Evolutionary conservation across 371 early-diverging fungal species (phyloP), one percentile per base, ranked within the genome.

Genomic region (Mortierella sp.): DNA sequence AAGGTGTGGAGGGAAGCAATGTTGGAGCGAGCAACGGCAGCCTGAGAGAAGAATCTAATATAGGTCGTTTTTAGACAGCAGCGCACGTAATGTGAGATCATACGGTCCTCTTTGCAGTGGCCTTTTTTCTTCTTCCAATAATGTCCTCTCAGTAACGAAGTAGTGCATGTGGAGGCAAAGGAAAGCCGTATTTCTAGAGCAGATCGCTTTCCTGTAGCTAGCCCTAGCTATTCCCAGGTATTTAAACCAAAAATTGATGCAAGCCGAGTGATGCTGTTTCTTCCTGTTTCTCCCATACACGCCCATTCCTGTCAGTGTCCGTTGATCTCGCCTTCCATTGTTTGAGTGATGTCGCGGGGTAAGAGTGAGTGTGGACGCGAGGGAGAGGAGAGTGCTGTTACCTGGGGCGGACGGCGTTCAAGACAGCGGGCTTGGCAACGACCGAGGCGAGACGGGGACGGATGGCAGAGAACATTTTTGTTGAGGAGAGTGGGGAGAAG

Each of bases 1-100:
- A 96, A 92, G 46, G 92, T 88, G 79, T 93, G 89, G 82, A 96
- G 91, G 28, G 96, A 96, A 37, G 89, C 80, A 13, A 91, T 90
- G 71, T 75, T 80, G 50, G 83, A 77, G 46, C 88, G 89, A 54
- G 89, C 87, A 72, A 88, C 88, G 77, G 82, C 82, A 72, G 90
- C 88, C 78, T 90, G 88, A 48, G 91, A 81, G 74, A 91, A 91
- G 74, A 89, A 82, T 82, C 90, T 90, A 79, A 40, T 31, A 9
- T 37, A 9, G n/a, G 37, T 21, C 28, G 51, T 5, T 40, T 31
- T 6, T 43, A 46, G 31, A 26, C 69, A 61, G 24, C 53, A 50
- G 31, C 50, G 71, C 57, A 40, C 55, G 26, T 24, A 24, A 46
- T 19, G 67, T 64, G 9, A 37, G 37, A 37, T 64, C 67, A 50